Conservation (phyloP, 2,329 filamentous ascomycete genomes). For the Colletotrichum navitas region DNA sequence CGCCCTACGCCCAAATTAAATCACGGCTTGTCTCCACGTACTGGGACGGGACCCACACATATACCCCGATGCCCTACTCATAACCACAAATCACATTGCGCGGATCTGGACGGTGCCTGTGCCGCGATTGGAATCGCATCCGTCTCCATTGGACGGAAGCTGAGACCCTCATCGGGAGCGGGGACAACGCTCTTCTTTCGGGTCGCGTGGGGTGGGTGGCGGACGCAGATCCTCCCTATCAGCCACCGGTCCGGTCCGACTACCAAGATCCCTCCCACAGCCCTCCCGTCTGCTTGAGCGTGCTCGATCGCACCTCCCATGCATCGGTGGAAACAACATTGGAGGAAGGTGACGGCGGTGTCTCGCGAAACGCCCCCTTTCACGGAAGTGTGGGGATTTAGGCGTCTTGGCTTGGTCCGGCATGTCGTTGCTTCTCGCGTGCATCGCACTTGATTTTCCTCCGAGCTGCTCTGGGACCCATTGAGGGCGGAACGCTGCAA, state of each 20-base stretch:
- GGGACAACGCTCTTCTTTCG: neutral
- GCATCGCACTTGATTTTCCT: neutral
- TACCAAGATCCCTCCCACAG: neutral
- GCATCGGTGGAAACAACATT: slow-evolving; percentile 23
- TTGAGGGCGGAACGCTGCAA: neutral
- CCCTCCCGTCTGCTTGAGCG: slow-evolving; percentile 15
- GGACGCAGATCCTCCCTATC: neutral
- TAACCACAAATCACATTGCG: neutral
- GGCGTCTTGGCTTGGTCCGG: slow-evolving; percentile 8
- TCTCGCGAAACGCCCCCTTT: no score
- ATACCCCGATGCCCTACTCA: neutral
- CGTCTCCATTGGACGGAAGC: slow-evolving; percentile 21
- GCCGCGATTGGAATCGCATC: slow-evolving; percentile 29
- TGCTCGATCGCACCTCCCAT: neutral
- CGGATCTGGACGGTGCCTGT: slow-evolving; percentile 2
- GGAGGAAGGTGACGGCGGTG: slow-evolving; percentile 30
- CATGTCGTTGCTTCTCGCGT: slow-evolving; percentile 22
- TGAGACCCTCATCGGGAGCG: slow-evolving; percentile 6
- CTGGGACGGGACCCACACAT: slow-evolving; percentile 17
- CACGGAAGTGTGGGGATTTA: slow-evolving; percentile 15
- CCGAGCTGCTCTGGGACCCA: no score
- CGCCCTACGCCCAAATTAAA: neutral
- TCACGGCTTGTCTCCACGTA: neutral
- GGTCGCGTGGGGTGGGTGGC: neutral
- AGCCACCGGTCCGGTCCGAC: slow-evolving; percentile 11